Evolutionary conservation across 208 protist species (phyloP).

Genomic region (Spongospora subterranea): DNA sequence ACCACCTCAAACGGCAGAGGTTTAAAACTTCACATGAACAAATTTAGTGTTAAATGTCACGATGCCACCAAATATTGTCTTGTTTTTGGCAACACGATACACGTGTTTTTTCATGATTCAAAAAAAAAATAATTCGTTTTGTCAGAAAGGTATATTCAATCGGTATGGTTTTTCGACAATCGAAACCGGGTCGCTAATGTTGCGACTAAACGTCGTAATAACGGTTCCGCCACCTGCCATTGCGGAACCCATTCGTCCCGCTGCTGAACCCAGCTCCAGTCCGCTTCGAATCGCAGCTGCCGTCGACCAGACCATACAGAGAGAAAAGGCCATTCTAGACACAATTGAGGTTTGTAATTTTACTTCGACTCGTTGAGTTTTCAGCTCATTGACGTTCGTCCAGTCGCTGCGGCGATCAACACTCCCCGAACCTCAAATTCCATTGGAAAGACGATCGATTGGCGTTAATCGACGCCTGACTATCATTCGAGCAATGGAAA

Average conservation of each 20-base stretch:
- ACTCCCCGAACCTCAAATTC: no score
- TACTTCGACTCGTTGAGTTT: no score
- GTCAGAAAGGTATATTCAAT: conserved; percentile 30
- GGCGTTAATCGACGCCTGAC: no score
- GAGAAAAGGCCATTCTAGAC: background rate
- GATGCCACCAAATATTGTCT: background rate
- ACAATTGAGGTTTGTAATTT: background rate
- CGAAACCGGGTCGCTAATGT: background rate
- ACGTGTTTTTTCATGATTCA: background rate
- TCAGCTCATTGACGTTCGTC: no score
- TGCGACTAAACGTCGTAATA: conserved; percentile 19
- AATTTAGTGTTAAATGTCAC: background rate
- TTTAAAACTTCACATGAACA: background rate
- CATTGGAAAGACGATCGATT: no score
- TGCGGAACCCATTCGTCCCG: background rate
- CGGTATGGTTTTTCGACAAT: conserved; percentile 38
- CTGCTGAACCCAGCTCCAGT: background rate
- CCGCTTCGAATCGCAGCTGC: background rate
- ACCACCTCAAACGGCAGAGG: background rate
- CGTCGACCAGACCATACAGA: background rate
- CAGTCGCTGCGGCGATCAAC: no score
- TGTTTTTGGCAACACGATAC: no score
- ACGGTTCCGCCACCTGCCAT: background rate
- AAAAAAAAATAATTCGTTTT: background rate
- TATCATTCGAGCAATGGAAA: no score